Percentiles rank a stretch among this genome's conserved stretches.
Evolutionary conservation across 2,329 filamentous ascomycete species (phyloP).

Genomic region (Chaetomium olivaceum): DNA sequence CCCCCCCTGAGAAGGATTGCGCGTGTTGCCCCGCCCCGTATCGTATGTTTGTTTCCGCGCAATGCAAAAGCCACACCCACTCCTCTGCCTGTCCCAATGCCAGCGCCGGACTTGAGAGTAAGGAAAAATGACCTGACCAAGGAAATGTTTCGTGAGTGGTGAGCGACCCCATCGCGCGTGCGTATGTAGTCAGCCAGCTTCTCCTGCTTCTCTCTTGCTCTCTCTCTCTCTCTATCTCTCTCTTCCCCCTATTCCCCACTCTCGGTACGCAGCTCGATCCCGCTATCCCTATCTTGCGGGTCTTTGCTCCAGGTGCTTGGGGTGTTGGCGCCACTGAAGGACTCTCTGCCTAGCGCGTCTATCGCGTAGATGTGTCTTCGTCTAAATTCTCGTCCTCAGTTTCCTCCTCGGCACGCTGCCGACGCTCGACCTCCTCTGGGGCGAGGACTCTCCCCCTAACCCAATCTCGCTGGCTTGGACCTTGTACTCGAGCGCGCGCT

Average conservation of each 20-base stretch:
- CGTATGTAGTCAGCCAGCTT: neutral
- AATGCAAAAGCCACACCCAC: constrained; percentile 15
- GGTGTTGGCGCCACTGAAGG: constrained; percentile 1
- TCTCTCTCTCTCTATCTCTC: neutral
- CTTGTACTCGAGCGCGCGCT: constrained; percentile 80
- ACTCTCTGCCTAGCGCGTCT: constrained; percentile 10
- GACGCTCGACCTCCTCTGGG: constrained; percentile 54
- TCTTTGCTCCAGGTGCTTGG: constrained; percentile 39
- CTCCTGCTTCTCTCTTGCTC: neutral
- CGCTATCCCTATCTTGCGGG: constrained; percentile 54
- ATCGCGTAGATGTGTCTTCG: constrained; percentile 19
- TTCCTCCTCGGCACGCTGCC: constrained; percentile 35
- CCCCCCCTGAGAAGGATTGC: neutral
- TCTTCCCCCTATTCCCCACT: constrained; percentile 28
- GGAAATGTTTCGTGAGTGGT: constrained; percentile 25
- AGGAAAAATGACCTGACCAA: constrained; percentile 15
- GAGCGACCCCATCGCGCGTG: constrained; percentile 18
- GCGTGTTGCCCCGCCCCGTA: neutral
- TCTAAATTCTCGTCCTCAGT: constrained; percentile 25
- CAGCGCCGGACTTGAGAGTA: constrained; percentile 8
- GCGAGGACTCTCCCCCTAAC: constrained; percentile 77
- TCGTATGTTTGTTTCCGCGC: constrained; percentile 10
- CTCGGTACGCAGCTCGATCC: constrained; percentile 51
- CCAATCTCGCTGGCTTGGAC: constrained; percentile 78
- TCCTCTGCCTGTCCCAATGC: constrained; percentile 22